A percentile compares a stretch with the other conserved stretches of the same genome.
These are phyloP conservation scores for Polyplosphaeria fusca DNA, from an alignment of 495 filamentous ascomycete species.

Conservation along the genomic window DNA sequence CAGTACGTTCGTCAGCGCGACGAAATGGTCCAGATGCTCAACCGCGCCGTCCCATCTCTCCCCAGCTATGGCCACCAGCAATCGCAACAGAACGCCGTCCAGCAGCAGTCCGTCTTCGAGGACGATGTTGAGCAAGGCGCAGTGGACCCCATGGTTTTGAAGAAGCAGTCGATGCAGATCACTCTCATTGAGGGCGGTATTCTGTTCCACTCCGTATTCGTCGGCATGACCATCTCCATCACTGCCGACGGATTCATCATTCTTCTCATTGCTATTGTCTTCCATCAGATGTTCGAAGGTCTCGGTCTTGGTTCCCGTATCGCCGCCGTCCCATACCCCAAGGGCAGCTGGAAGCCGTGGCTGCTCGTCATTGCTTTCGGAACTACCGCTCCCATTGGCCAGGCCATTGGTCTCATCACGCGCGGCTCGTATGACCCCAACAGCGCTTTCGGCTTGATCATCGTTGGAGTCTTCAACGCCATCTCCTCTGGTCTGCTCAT, in stretches of 20 bases:
- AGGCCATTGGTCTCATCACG: conserved; percentile 57
- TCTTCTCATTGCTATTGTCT: conserved; percentile 35
- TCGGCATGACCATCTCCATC: conserved; percentile 36
- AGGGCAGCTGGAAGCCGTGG: conserved; percentile 56
- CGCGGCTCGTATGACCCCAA: conserved; percentile 61
- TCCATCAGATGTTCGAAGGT: conserved; percentile 36
- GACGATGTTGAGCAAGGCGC: conserved; percentile 41
- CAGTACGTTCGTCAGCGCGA: conserved; percentile 53
- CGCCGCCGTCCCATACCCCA: conserved; percentile 51
- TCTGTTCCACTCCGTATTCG: conserved; percentile 43
- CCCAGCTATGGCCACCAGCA: conserved; percentile 21
- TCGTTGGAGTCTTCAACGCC: conserved; percentile 68
- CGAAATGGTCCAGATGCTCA: conserved; percentile 50
- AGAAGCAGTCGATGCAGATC: conserved; percentile 52
- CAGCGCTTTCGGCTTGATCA: conserved; percentile 60
- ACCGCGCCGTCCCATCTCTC: conserved; percentile 25
- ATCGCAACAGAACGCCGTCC: conserved; percentile 2
- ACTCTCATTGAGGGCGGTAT: conserved; percentile 56
- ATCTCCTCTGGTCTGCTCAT: conserved; percentile 57
- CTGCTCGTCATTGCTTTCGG: conserved; percentile 62
- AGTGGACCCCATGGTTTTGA: conserved; percentile 47
- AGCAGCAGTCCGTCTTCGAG: conserved; percentile 27
- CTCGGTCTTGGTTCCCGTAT: conserved; percentile 44
- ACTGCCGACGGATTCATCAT: conserved; percentile 31
- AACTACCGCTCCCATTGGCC: conserved; percentile 57